These are phyloP conservation scores for Lactarius sanguifluus DNA, from an alignment of 768 basidiomycete species.

Conservation along the genomic window DNA sequence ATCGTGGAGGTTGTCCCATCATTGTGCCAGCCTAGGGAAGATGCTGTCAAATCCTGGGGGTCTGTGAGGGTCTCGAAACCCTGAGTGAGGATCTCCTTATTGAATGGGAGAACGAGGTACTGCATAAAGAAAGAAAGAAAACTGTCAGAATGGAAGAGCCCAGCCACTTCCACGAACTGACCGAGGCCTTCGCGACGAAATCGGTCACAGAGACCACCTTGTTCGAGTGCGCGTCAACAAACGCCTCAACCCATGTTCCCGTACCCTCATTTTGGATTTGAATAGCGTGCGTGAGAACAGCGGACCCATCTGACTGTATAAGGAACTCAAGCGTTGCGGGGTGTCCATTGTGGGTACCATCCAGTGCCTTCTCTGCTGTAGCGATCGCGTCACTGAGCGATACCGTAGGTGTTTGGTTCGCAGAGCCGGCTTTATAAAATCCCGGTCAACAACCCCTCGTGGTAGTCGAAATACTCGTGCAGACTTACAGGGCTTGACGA, in stretches of 20 bases:
- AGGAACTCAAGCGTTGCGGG: conserved; percentile 44
- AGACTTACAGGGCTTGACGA: conserved; percentile 43
- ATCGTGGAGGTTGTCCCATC: conserved; percentile 40
- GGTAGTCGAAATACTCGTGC: not conserved
- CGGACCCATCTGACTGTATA: conserved; percentile 41
- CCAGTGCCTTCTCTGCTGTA: conserved; percentile 40
- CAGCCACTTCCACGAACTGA: conserved; percentile 30
- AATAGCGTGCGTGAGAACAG: conserved; percentile 42
- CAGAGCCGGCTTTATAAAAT: conserved; percentile 20
- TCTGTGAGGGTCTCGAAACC: conserved; percentile 51
- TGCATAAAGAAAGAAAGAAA: conserved; percentile 27
- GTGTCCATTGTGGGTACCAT: conserved; percentile 43
- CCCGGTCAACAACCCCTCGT: not conserved
- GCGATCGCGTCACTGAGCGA: conserved; percentile 39
- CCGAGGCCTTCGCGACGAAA: conserved; percentile 48
- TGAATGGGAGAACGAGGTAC: conserved; percentile 52
- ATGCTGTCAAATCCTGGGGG: conserved; percentile 54
- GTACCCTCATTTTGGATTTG: conserved; percentile 44
- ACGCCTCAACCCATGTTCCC: conserved; percentile 56
- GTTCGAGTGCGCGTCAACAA: conserved; percentile 58
- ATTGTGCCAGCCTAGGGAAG: conserved; percentile 58
- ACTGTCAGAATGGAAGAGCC: not conserved
- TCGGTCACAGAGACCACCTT: conserved; percentile 52
- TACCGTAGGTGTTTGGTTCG: conserved; percentile 40
- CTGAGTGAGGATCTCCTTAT: conserved; percentile 49